Evolutionary conservation across 495 filamentous ascomycete genomes (phyloP).

Genomic region (Venustampulla echinocandica): DNA sequence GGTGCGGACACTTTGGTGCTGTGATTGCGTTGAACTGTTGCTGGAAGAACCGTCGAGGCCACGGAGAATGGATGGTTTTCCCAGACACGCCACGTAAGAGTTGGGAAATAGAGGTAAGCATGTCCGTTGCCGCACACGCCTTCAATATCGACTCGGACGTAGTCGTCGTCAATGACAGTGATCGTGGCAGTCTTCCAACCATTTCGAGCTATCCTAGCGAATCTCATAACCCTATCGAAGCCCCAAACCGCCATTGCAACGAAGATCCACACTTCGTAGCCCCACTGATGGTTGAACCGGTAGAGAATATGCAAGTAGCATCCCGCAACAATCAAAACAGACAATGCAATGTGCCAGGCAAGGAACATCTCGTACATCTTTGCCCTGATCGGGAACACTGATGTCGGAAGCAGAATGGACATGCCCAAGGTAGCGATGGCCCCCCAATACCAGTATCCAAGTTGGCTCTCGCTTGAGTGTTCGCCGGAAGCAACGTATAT

Average conservation of each 20-base stretch:
- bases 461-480: conserved; percentile 17
- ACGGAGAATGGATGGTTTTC: conserved; percentile 43
- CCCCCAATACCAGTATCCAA: conserved; percentile 32
- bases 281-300: conserved; percentile 26
- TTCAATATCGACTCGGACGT: conserved; percentile 31
- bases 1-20: not conserved
- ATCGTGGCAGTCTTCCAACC: conserved; percentile 27
- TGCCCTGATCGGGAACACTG: conserved; percentile 11
- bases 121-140: conserved; percentile 20
- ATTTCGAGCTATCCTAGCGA: conserved; percentile 25
- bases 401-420: conserved; percentile 18
- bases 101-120: conserved; percentile 38
- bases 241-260: conserved; percentile 30
- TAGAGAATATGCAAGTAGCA: conserved; percentile 28
- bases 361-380: conserved; percentile 25
- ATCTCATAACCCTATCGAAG: conserved; percentile 29
- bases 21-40: no score
- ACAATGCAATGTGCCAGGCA: conserved; percentile 19
- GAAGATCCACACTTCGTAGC: conserved; percentile 35
- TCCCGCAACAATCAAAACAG: conserved; percentile 23
- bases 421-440: conserved; percentile 23
- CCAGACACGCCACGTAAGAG: conserved; percentile 30
- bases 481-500: conserved; percentile 14
- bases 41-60: conserved; percentile 8
- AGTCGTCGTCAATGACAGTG: conserved; percentile 27